Percentiles rank a stretch among this genome's conserved stretches.
These are phyloP conservation scores for Astrephomene gubernaculifera DNA, from an alignment of 139 green algal genomes.

Conservation along the genomic window DNA sequence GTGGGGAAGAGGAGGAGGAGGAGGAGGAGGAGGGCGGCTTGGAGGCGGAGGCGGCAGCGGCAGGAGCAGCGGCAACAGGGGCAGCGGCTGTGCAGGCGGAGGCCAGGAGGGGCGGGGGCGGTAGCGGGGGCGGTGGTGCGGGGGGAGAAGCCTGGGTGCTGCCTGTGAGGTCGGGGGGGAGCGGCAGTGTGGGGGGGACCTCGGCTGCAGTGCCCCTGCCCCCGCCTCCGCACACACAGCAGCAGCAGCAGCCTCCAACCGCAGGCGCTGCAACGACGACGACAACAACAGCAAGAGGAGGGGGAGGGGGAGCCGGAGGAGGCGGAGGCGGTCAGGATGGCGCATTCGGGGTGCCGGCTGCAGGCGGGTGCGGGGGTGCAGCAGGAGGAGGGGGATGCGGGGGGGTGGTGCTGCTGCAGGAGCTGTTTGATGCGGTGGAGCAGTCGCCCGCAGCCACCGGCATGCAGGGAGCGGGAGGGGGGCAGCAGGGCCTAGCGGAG, in stretches of 20 bases:
- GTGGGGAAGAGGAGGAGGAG: background rate
- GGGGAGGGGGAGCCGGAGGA: no score
- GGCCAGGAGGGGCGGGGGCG: background rate
- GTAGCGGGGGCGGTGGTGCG: background rate
- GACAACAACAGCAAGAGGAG: background rate
- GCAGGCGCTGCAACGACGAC: no score
- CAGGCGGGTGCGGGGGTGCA: background rate
- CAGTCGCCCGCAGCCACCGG: background rate
- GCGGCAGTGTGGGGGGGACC: no score
- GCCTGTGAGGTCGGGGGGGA: background rate
- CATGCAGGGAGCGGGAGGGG: background rate
- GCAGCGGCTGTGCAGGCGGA: background rate
- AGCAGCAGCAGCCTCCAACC: background rate
- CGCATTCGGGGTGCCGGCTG: no score
- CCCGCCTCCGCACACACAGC: background rate
- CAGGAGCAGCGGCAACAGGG: no score
- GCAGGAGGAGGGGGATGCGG: background rate
- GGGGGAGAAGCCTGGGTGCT: background rate
- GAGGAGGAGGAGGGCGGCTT: background rate
- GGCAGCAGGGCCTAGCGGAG: background rate
- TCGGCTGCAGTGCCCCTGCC: no score
- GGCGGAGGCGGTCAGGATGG: background rate
- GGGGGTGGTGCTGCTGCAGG: background rate
- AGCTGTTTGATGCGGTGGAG: slow-evolving; percentile 11
- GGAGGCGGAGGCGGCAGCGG: background rate